Base-by-base conservation (phyloP, 2,329 filamentous ascomycete genomes). In the Bipolaris zeicola region DNA sequence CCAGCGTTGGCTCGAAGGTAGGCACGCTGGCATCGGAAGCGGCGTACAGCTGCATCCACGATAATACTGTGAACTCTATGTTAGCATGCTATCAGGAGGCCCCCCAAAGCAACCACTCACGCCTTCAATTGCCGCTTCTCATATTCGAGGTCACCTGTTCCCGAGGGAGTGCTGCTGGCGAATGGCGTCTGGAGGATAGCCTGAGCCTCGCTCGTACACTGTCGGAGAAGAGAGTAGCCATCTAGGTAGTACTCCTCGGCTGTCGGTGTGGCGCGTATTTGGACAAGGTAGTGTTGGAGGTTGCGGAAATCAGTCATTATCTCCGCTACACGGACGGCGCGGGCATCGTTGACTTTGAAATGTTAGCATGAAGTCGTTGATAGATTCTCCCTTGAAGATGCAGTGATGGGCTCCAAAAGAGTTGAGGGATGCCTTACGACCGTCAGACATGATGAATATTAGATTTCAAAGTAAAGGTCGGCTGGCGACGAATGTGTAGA, bases 231-330 rank as follows among this genome's bases (percentile, higher is more conserved):
- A 24, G 79, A 78, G 66, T 85, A 87, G 53, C 85, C 86, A 60
- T 86, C 82, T 58, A 85, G 81, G 63, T 84, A 80, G 70, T 82
- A 82, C 60, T 87, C 83, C 50, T 85, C 82, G 38, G 81, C 76
- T 4, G 81, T 78, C 28, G 81, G 79, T 18, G 79, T 78, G 26
- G 80, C 77, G 56, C 81, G 80, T 56, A 85, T 79, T 58, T 84
- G 79, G 28, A 81, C 79, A 54, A 88, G 84, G 68, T 86, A 84
- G 60, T 82, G 73, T 61, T 87, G 83, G 3, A 87, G 75, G 53
- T 83, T 85, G 50, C 85, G 83, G 69, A 85, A 88, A 75, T 88
- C 86, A 61, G 82, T 82, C 77, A 88, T 85, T 69, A 88, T 81
- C 73, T 88, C 86, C 44, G 84, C 79, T 62, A 88, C 77, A 64